Percentiles rank a stretch among this genome's conserved stretches.
Conservation (phyloP, 495 filamentous ascomycete species). For the Terfezia boudieri region DNA sequence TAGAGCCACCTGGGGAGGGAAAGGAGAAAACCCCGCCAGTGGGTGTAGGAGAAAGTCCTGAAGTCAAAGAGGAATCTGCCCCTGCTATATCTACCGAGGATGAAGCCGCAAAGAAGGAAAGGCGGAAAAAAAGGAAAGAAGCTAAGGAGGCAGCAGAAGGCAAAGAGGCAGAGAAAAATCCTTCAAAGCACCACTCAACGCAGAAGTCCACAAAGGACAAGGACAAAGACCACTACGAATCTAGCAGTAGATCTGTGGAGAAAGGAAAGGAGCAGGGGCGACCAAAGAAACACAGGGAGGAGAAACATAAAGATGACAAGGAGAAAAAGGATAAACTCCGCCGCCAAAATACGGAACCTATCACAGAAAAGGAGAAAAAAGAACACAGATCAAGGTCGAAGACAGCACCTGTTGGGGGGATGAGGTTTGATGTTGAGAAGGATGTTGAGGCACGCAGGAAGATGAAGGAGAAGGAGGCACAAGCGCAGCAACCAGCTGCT, state of each 20-base stretch:
- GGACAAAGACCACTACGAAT: no score
- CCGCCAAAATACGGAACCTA: not conserved
- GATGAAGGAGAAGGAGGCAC: not conserved
- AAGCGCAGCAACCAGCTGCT: not conserved
- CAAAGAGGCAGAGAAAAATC: not conserved
- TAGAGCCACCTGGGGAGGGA: not conserved
- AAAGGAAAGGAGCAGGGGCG: not conserved
- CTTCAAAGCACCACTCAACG: not conserved
- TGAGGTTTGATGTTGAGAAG: not conserved
- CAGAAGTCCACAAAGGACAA: no score
- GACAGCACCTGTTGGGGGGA: not conserved
- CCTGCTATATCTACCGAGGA: not conserved
- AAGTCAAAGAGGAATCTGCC: not conserved
- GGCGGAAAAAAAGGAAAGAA: constrained; percentile 14
- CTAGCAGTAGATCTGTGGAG: not conserved
- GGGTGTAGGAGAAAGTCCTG: not conserved
- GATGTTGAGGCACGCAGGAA: not conserved
- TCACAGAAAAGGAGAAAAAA: not conserved
- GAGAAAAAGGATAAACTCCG: not conserved
- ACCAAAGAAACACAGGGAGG: not conserved
- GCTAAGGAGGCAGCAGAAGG: constrained; percentile 10
- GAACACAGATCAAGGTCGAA: not conserved
- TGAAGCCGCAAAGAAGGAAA: constrained; percentile 9
- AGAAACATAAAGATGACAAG: not conserved
- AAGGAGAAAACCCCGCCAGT: not conserved